Evolutionary conservation across 768 basidiomycete genomes (phyloP).

Genomic region (Leccinum obscurum): DNA sequence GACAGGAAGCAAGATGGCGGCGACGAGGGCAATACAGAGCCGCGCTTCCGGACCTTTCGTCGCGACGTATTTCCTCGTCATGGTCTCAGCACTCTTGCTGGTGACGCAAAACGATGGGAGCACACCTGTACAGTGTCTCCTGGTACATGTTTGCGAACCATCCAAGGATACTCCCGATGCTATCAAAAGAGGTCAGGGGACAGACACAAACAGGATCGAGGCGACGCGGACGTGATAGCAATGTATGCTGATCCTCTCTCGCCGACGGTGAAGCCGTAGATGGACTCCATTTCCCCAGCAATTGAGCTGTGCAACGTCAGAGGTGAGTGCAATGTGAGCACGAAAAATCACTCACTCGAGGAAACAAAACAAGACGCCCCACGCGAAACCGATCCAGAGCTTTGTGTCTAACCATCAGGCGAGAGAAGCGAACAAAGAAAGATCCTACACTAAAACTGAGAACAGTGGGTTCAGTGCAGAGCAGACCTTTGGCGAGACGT

Average conservation of each 20-base stretch:
- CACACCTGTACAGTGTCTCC: slow-evolving; percentile 51
- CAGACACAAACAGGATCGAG: no score
- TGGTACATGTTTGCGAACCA: slow-evolving; percentile 47
- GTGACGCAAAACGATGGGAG: slow-evolving; percentile 1
- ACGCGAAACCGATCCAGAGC: slow-evolving; percentile 74
- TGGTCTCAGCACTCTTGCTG: slow-evolving; percentile 7
- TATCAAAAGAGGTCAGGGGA: slow-evolving; percentile 26
- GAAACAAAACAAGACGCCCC: slow-evolving; percentile 74
- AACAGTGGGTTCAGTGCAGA: slow-evolving; percentile 63
- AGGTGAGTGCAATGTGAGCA: neutral
- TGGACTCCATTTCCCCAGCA: slow-evolving; percentile 49
- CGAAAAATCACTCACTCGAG: slow-evolving; percentile 46
- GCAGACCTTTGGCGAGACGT: slow-evolving; percentile 17
- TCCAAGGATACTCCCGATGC: slow-evolving; percentile 56
- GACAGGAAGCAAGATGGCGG: slow-evolving; percentile 51
- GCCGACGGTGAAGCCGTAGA: slow-evolving; percentile 62
- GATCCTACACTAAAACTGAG: slow-evolving; percentile 65
- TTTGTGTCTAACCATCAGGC: slow-evolving; percentile 27
- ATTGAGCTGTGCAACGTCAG: slow-evolving; percentile 45
- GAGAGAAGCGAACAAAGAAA: neutral
- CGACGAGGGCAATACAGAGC: slow-evolving; percentile 55
- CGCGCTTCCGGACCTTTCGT: slow-evolving; percentile 55
- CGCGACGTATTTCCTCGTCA: slow-evolving; percentile 28
- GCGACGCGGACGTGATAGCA: slow-evolving; percentile 48
- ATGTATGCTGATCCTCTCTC: slow-evolving; percentile 61